Evolutionary conservation across 345 rosid genomes (phyloP).

Genomic region (Brassica juncea): DNA sequence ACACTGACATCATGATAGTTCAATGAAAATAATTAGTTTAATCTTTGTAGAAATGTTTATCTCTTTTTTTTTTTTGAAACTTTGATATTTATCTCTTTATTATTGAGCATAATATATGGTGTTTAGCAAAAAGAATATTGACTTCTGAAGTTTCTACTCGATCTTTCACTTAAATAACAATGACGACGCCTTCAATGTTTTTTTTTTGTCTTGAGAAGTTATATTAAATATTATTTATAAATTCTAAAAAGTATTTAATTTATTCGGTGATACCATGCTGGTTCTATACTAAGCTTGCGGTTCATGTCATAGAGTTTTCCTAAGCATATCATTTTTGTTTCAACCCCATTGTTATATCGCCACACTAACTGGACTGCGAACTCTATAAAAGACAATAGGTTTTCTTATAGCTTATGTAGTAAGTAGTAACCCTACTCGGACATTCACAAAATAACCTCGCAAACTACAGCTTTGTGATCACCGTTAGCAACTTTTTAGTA

Average conservation of each 20-base stretch:
- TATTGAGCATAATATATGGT: neutral
- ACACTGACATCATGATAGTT: constrained; percentile 21
- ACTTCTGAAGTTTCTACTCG: neutral
- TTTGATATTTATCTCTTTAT: neutral
- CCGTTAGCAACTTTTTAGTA: neutral
- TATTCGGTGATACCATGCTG: neutral
- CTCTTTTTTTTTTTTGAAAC: neutral
- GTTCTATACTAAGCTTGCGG: neutral
- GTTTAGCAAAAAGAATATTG: neutral
- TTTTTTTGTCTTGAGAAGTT: neutral
- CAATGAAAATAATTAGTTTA: neutral
- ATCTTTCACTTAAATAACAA: neutral
- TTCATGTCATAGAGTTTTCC: too few species aligned
- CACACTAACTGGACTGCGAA: neutral
- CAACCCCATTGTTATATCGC: neutral
- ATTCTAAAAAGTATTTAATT: neutral
- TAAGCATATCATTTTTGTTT: neutral
- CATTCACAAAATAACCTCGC: neutral
- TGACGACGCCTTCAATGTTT: neutral
- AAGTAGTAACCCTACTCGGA: neutral
- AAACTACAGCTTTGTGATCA: neutral
- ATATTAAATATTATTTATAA: too few species aligned
- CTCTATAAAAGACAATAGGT: neutral
- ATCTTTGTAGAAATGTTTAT: neutral
- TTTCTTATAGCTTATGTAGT: neutral